Base-by-base conservation (phyloP, 2,329 filamentous ascomycete species). In the Sordariomycetes sp. region DNA sequence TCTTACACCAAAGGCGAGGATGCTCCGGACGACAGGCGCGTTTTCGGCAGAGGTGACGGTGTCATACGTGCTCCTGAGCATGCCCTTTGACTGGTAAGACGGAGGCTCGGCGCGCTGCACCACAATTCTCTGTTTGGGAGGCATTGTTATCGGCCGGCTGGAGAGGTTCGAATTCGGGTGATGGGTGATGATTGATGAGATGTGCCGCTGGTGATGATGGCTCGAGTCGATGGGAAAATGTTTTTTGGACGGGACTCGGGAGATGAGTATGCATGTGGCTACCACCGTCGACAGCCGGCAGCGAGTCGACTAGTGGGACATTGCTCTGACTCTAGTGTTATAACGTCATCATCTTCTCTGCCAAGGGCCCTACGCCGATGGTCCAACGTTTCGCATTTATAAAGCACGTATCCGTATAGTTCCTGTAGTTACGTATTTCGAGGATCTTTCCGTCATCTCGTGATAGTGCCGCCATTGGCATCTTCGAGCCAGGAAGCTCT, bases 1-100 rank as follows among this genome's bases (percentile, higher is more conserved):
- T 74, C 84, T 67, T 76, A 88, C 84, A 58, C 83, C 84, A 66
- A 88, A 88, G 64, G 87, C 69, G 61, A 80, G 75, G 62, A 88
- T 72, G 66, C 84, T 87, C 64, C 81, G 78, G 60, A 88, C 84
- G 58, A 87, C 79, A 58, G 82, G 79, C 54, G 82, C 77, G 70
- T 89, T 88, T 66, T 89, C 85, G 36, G 84, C 70, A 32, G 80
- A 79, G 57, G 82, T 87, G 65, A 87, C 65, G 62, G 81, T 74
- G 60, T 79, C 76, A 70, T 86, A 87, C 62, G 80, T 75, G 58
- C 74, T 75, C 63, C 73, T 74, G 62, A 86, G 63, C 69, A 81
- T 76, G 61, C 84, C 78, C 52, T 57, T 3, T 12, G 56, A 22
- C 51, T 57, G 15, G 25, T 32, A 10, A 2, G 22, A 34, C 25